Percentiles rank a stretch among this genome's conserved stretches.
These are phyloP conservation scores for Gracilaria domingensis DNA, from an alignment of 23 red algal species.

Conservation along the genomic window DNA sequence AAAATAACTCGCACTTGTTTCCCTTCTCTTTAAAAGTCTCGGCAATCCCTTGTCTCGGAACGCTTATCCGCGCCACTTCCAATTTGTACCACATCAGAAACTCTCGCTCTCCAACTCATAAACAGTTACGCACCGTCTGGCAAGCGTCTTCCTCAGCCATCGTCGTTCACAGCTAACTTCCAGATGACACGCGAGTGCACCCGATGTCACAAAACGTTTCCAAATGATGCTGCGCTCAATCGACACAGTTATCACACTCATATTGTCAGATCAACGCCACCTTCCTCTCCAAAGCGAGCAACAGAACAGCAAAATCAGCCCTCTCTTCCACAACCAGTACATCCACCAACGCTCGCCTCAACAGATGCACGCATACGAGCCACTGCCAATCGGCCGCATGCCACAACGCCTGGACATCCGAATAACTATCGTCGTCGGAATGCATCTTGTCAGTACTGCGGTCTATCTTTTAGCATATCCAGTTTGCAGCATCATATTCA, in stretches of 20 bases:
- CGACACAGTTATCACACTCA: constrained; percentile 5
- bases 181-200: not conserved
- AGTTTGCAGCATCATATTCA: not conserved
- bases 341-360: not conserved
- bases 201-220: not conserved
- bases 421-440: constrained; percentile 17
- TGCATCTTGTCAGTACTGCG: not conserved
- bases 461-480: not conserved
- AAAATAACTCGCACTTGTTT: too few relatives aligned
- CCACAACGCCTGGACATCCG: constrained; percentile 22
- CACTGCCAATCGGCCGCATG: not conserved
- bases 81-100: not conserved
- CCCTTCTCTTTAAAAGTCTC: not conserved
- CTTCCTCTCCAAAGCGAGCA: not conserved
- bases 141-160: not conserved
- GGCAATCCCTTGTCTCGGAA: not conserved
- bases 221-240: constrained; percentile 9
- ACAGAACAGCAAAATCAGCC: constrained; percentile 1
- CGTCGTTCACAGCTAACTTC: not conserved
- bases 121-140: too few relatives aligned
- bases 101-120: too few relatives aligned
- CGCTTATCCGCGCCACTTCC: not conserved
- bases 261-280: constrained; percentile 17
- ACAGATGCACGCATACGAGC: not conserved
- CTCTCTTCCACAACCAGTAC: constrained; percentile 11